These are phyloP conservation scores for Sporothrix mexicana DNA, from an alignment of 2,329 filamentous ascomycete genomes.

Conservation along the genomic window DNA sequence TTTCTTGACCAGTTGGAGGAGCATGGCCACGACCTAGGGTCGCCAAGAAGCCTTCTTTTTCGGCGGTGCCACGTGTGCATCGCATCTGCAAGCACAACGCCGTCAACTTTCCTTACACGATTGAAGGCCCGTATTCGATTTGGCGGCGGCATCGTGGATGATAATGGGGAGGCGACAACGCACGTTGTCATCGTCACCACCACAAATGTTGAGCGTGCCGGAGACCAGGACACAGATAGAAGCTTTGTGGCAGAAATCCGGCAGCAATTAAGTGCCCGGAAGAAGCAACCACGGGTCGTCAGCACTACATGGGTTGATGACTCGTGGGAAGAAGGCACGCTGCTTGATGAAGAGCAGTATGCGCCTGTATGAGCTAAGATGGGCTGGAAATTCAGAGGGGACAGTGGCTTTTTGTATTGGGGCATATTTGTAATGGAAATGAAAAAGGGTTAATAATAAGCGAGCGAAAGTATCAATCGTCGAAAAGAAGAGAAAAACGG, in stretches of 20 bases:
- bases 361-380: slow-evolving; percentile 39
- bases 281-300: slow-evolving; percentile 71
- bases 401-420: background rate
- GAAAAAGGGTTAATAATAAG: slow-evolving; percentile 6
- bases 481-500: background rate
- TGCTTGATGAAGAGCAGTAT: slow-evolving; percentile 78
- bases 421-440: background rate
- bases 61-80: slow-evolving; percentile 53
- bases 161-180: slow-evolving; percentile 64
- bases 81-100: slow-evolving; percentile 35
- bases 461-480: background rate
- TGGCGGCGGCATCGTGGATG: slow-evolving; percentile 66
- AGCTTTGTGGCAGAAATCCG: slow-evolving; percentile 53
- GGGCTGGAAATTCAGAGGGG: background rate
- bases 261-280: slow-evolving; percentile 52
- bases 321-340: slow-evolving; percentile 78
- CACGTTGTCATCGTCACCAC: slow-evolving; percentile 69
- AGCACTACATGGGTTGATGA: slow-evolving; percentile 74
- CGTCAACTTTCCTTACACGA: slow-evolving; percentile 29
- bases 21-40: slow-evolving; percentile 59
- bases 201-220: slow-evolving; percentile 45
- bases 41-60: slow-evolving; percentile 61
- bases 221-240: slow-evolving; percentile 40
- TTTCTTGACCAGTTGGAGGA: slow-evolving; percentile 63
- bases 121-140: slow-evolving; percentile 67